Percentiles rank a stretch among this genome's conserved stretches.
Conservation (phyloP, 495 filamentous ascomycete species). For the Trichoderma virens region DNA sequence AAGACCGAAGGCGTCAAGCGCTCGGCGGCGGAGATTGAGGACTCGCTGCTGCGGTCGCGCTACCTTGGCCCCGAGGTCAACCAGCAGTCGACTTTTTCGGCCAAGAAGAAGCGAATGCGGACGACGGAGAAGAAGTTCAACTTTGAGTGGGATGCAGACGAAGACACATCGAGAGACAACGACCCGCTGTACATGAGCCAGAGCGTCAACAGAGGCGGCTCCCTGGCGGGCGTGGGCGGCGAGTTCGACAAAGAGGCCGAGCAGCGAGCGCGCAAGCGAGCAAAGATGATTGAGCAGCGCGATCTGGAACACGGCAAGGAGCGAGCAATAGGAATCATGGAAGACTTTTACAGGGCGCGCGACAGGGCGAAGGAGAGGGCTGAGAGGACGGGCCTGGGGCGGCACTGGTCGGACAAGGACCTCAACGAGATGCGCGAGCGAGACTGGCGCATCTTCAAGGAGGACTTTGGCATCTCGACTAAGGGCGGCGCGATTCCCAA, state of each 20-base stretch:
- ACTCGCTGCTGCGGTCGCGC: constrained; percentile 65
- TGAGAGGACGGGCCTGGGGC: constrained; percentile 66
- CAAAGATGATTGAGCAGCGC: constrained; percentile 65
- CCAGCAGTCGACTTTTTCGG: constrained; percentile 73
- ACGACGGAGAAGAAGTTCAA: constrained; percentile 98
- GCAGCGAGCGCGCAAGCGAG: constrained; percentile 62
- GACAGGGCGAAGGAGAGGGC: constrained; percentile 49
- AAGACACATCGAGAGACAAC: constrained; percentile 86
- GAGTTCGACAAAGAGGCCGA: constrained; percentile 74
- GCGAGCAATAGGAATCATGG: constrained; percentile 73
- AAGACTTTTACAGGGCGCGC: constrained; percentile 52
- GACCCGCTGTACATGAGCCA: constrained; percentile 79
- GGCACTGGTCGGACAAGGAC: constrained; percentile 97
- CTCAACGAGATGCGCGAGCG: constrained; percentile 94
- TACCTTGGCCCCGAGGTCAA: constrained; percentile 93
- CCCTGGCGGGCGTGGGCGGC: constrained; percentile 72
- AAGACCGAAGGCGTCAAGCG: constrained; percentile 42
- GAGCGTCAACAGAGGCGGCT: constrained; percentile 52
- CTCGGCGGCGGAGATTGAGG: constrained; percentile 64
- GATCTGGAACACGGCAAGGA: constrained; percentile 72
- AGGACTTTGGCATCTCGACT: constrained; percentile 95
- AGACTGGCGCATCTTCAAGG: constrained; percentile 99
- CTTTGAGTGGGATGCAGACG: constrained; percentile 95
- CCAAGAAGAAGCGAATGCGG: constrained; percentile 90
- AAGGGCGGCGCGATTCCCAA: constrained; percentile 86